Percentiles rank a stretch among this genome's conserved stretches.
Evolutionary conservation across 306 rosid species (phyloP).

Genomic region (Fragaria vesca): DNA sequence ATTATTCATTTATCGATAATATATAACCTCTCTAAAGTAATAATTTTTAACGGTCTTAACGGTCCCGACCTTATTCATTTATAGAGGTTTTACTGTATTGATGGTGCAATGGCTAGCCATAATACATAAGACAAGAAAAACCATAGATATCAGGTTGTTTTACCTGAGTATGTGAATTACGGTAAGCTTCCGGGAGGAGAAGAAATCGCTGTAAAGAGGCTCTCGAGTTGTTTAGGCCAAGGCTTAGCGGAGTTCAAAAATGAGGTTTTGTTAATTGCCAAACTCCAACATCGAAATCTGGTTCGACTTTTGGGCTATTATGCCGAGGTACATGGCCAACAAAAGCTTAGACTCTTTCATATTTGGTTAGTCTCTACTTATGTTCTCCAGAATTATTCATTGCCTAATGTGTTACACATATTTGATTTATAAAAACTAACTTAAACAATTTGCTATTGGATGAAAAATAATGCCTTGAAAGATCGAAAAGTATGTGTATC

Average conservation of each 20-base stretch:
- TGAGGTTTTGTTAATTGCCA: constrained; percentile 75
- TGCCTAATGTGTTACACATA: background rate
- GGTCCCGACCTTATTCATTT: no score
- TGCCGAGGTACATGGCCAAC: constrained; percentile 66
- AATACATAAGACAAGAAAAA: no score
- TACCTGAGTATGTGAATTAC: constrained; percentile 16
- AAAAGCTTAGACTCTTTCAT: constrained; percentile 72
- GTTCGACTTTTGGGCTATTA: constrained; percentile 79
- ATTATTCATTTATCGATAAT: no score
- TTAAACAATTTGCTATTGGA: background rate
- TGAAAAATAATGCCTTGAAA: constrained; percentile 29
- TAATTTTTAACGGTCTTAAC: no score
- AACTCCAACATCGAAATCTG: constrained; percentile 76
- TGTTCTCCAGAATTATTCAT: background rate
- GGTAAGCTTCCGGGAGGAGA: constrained; percentile 61
- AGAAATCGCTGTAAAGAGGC: constrained; percentile 76
- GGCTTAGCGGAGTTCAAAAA: constrained; percentile 74
- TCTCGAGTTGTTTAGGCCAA: constrained; percentile 80
- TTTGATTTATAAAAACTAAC: constrained; percentile 19
- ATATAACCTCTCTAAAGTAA: no score
- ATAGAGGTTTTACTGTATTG: no score
- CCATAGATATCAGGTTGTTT: no score
- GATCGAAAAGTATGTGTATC: constrained; percentile 47
- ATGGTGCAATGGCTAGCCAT: no score
- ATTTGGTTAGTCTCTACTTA: constrained; percentile 50